Base-by-base conservation (phyloP, 2,329 filamentous ascomycete genomes). In the Diaporthe nobilis region DNA sequence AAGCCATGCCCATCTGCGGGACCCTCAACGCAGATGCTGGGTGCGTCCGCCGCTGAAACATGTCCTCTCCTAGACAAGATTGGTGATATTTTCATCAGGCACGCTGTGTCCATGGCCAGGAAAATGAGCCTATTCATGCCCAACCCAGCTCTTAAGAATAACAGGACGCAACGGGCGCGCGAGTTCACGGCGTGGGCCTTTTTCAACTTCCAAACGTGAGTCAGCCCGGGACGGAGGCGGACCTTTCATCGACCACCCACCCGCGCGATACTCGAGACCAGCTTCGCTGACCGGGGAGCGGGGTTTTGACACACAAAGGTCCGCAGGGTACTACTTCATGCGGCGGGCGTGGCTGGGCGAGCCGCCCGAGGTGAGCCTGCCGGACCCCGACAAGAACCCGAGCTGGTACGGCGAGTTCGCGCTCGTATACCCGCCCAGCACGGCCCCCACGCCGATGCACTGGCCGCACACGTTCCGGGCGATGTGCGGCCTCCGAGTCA, bases 131-230 rank as follows among this genome's bases (percentile, higher is more conserved):
- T 68, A 7, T 68, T 68, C 31, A 53, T 1, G 22, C 20, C 63
- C 6, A 1, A 2, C 22, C 63, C 31, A 25, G 31, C 25, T 5
- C 6, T 17, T 31, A 68, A 39, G 12, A 68, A 15, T 13, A 37
- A 1, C 5, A 53, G 44, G 47, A 53, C 17, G 12, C 44, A 68
- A 28, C 6, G 31, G 10, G 63, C 63, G 13, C 44, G 5, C 1
- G 63, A 68, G 28, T 68, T 68, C 47, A 68, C 63, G 17, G 63
- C 63, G 13, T 68, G 63, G 63, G 63, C 63, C 31, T 68, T 53
- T 4, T 53, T 51, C 47, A 68, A 68, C 22, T 68, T 53, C 22
- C 63, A 68, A 53, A 68, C 63, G 63, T 68, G 31, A 68, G 63
- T 51, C 9, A 25, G 20, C 63, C 20, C 20, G 5, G 61, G 3